A percentile compares a stretch with the other conserved stretches of the same genome.
Evolutionary conservation across 352 stramenopile genomes (phyloP).

Genomic region (Phytophthora niederhauseri): DNA sequence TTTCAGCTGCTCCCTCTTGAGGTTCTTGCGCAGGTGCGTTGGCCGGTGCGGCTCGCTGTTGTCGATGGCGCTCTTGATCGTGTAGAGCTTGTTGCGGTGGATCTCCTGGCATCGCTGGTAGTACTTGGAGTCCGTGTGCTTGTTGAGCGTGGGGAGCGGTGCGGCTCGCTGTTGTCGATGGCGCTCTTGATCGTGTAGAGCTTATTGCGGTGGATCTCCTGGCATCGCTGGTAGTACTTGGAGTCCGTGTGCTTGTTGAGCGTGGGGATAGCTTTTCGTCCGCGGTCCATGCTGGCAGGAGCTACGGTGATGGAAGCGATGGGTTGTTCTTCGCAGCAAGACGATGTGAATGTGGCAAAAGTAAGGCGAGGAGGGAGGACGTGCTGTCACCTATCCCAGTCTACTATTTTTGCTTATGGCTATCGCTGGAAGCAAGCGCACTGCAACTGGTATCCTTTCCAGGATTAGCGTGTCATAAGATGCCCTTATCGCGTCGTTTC

Average conservation of each 20-base stretch:
- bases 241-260: conserved; percentile 90
- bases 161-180: conserved; percentile 95
- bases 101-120: conserved; percentile 90
- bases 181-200: conserved; percentile 92
- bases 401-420: conserved; percentile 26
- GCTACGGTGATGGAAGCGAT: neutral
- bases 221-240: conserved; percentile 89
- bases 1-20: conserved; percentile 98
- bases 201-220: conserved; percentile 84
- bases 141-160: conserved; percentile 91
- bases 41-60: conserved; percentile 93
- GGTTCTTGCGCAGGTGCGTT: conserved; percentile 94
- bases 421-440: neutral
- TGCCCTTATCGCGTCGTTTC: conserved; percentile 26
- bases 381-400: neutral
- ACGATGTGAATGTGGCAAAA: conserved; percentile 24
- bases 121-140: conserved; percentile 87
- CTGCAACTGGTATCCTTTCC: neutral
- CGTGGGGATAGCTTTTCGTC: conserved; percentile 85
- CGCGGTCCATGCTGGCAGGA: conserved; percentile 70
- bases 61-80: conserved; percentile 95
- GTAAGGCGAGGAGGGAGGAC: neutral
- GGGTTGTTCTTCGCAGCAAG: conserved; percentile 10
- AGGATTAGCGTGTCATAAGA: conserved; percentile 38
- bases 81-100: conserved; percentile 77